phyloP scores from a whole-genome alignment of 2,329 filamentous ascomycete species.

The Xylaria sp. region DNA sequence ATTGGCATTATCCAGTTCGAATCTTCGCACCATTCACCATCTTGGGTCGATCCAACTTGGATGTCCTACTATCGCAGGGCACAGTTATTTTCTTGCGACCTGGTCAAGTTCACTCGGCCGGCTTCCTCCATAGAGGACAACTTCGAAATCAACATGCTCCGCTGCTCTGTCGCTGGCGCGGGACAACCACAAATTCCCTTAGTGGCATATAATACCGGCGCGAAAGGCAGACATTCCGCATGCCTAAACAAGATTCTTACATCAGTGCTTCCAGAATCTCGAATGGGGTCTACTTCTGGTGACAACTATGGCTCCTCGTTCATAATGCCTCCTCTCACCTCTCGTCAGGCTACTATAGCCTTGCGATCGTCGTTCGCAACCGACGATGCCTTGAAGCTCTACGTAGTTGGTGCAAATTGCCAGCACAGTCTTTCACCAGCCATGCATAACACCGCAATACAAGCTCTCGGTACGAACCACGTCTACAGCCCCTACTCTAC shows the following conservation, averaged over 20 bases:
- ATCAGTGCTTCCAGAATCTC: constrained; percentile 63
- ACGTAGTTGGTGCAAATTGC: constrained; percentile 78
- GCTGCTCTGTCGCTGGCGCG: constrained; percentile 59
- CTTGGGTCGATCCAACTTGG: constrained; percentile 69
- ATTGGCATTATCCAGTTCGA: constrained; percentile 66
- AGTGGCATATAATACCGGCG: constrained; percentile 73
- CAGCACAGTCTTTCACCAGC: constrained; percentile 79
- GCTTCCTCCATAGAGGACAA: constrained; percentile 70
- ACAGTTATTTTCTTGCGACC: constrained; percentile 66
- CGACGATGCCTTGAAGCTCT: constrained; percentile 73
- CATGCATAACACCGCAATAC: constrained; percentile 79
- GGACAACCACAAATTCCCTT: constrained; percentile 61
- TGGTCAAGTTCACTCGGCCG: constrained; percentile 70
- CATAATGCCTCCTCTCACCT: constrained; percentile 62
- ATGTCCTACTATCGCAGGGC: constrained; percentile 68
- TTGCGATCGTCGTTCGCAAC: constrained; percentile 74
- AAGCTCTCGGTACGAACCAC: constrained; percentile 75
- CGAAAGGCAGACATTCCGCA: constrained; percentile 70
- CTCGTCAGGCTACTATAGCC: constrained; percentile 71
- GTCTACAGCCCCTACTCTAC: constrained; percentile 73
- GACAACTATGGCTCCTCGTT: constrained; percentile 42
- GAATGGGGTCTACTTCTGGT: constrained; percentile 38
- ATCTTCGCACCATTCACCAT: constrained; percentile 52
- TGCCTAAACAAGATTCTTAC: constrained; percentile 75
- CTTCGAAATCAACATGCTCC: constrained; percentile 67